A percentile compares a stretch with the other conserved stretches of the same genome.
These are phyloP conservation scores for Arctium minus DNA, from an alignment of 129 eudicot genomes.

Conservation along the genomic window DNA sequence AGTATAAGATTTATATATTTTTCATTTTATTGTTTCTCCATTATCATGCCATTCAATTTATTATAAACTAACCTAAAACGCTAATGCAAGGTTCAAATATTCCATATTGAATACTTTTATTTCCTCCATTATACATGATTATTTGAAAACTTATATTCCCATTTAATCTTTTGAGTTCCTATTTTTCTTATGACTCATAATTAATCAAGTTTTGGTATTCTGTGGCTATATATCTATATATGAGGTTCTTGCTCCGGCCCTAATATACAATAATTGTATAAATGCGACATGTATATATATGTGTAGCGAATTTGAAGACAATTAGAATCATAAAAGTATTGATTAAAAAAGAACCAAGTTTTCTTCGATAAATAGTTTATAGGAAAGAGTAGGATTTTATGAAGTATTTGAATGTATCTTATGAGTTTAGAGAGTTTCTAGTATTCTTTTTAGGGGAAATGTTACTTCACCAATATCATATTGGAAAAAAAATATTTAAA, in stretches of 20 bases:
- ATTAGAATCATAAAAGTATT: neutral
- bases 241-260: neutral
- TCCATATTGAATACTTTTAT: neutral
- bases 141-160: neutral
- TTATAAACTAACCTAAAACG: slow-evolving; percentile 2
- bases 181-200: neutral
- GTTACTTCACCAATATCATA: neutral
- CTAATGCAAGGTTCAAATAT: slow-evolving; percentile 3
- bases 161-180: neutral
- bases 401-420: neutral
- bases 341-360: neutral
- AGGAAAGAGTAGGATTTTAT: neutral
- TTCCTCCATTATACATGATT: slow-evolving; percentile 9
- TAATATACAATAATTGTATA: neutral
- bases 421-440: neutral
- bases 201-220: neutral
- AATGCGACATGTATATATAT: neutral
- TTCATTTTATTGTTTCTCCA: neutral
- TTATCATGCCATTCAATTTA: neutral
- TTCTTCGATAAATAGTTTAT: neutral
- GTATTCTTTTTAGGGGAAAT: neutral
- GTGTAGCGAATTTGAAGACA: neutral
- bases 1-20: neutral
- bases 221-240: neutral
- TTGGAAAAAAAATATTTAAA: neutral